These are phyloP conservation scores for Filobasidium wieringae DNA, from an alignment of 768 basidiomycete species.

Conservation along the genomic window DNA sequence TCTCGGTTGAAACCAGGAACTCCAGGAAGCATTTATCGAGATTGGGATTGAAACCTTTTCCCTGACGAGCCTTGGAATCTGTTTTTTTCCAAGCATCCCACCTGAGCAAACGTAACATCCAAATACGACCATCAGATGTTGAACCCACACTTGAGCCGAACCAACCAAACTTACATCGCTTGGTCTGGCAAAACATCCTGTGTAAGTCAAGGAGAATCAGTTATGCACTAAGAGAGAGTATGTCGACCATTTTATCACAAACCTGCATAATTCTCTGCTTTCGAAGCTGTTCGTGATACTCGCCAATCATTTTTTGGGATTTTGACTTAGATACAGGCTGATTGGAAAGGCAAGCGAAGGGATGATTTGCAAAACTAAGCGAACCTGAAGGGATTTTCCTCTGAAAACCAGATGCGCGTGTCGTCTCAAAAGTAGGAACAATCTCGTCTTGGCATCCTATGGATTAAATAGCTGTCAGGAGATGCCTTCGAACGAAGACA, in stretches of 20 bases:
- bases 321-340: background rate
- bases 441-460: too few species aligned
- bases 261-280: slow-evolving; percentile 36
- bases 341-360: background rate
- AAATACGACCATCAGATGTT: background rate
- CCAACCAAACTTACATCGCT: slow-evolving; percentile 22
- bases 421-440: too few species aligned
- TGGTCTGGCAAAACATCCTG: slow-evolving; percentile 37
- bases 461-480: too few species aligned
- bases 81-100: slow-evolving; percentile 36
- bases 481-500: too few species aligned
- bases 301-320: slow-evolving; percentile 20
- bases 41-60: slow-evolving; percentile 34
- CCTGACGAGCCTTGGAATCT: slow-evolving; percentile 34
- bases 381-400: too few species aligned
- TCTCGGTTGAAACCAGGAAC: slow-evolving; percentile 36
- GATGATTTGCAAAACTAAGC: too few species aligned
- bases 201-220: background rate
- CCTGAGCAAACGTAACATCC: slow-evolving; percentile 6
- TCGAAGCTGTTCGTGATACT: slow-evolving; percentile 30
- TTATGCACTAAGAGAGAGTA: background rate
- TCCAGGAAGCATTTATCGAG: slow-evolving; percentile 37
- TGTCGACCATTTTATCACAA: slow-evolving; percentile 6
- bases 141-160: too few species aligned
- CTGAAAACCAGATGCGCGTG: too few species aligned